Conservation (phyloP, 768 basidiomycete genomes). For the Suillus placidus region DNA sequence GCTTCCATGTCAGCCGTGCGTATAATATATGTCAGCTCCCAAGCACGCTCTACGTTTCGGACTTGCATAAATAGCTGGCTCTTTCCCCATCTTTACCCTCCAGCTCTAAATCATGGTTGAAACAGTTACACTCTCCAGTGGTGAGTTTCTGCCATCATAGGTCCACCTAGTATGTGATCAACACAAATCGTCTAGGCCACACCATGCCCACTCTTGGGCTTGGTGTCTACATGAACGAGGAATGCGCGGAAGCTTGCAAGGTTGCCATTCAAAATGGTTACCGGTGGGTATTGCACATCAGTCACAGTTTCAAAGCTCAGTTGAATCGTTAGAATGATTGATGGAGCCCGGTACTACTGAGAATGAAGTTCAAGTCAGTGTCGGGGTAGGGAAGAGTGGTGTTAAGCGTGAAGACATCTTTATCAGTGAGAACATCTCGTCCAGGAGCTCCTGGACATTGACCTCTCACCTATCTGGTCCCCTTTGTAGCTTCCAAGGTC, state of each 20-base stretch:
- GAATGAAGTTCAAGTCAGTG: slow-evolving; percentile 59
- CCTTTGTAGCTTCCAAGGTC: slow-evolving; percentile 11
- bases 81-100: neutral
- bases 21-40: neutral
- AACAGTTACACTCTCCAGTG: slow-evolving; percentile 7
- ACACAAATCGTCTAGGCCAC: slow-evolving; percentile 4
- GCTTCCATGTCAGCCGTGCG: neutral
- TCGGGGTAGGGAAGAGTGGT: slow-evolving; percentile 53
- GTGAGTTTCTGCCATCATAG: neutral
- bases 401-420: slow-evolving; percentile 56
- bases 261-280: slow-evolving; percentile 17
- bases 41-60: no score
- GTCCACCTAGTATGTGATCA: neutral
- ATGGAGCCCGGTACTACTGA: slow-evolving; percentile 64
- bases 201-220: slow-evolving; percentile 20
- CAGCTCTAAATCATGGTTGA: neutral
- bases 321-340: slow-evolving; percentile 36
- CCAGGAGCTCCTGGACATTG: neutral
- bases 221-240: slow-evolving; percentile 15
- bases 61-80: neutral
- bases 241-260: slow-evolving; percentile 14
- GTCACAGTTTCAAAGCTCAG: neutral
- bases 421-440: slow-evolving; percentile 46
- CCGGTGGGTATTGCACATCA: slow-evolving; percentile 6
- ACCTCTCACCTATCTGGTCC: neutral